Evolutionary conservation across 2,329 filamentous ascomycete genomes (phyloP).

Genomic region (Xylaria sp.): DNA sequence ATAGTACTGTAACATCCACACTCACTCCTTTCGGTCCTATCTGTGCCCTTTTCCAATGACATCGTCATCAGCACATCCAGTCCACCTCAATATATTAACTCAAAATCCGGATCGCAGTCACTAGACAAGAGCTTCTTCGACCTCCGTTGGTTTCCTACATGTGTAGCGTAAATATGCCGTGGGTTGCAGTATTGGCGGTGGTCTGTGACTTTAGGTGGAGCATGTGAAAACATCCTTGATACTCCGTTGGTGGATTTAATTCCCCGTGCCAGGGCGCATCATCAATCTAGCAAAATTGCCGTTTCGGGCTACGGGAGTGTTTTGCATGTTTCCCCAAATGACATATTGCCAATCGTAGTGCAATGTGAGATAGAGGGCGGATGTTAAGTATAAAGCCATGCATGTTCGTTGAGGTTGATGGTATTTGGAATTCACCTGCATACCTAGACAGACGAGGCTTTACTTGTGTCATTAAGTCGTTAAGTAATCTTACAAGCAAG

Average conservation of each 20-base stretch:
- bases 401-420: not conserved
- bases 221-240: not conserved
- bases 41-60: too few relatives aligned
- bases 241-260: conserved; percentile 29
- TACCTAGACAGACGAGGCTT: too few relatives aligned
- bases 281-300: conserved; percentile 1
- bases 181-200: not conserved
- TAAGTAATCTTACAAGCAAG: not conserved
- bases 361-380: too few relatives aligned
- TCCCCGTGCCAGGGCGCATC: not conserved
- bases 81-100: too few relatives aligned
- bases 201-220: conserved; percentile 14
- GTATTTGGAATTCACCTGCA: not conserved
- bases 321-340: not conserved
- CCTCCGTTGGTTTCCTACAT: too few relatives aligned
- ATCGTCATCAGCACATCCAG: too few relatives aligned
- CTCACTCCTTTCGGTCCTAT: too few relatives aligned
- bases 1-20: too few relatives aligned
- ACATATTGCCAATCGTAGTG: too few relatives aligned
- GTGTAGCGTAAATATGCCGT: too few relatives aligned
- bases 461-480: not conserved
- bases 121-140: too few relatives aligned
- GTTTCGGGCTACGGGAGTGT: not conserved
- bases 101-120: too few relatives aligned
- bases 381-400: not conserved